These are phyloP conservation scores for Carallia brachiata DNA, from an alignment of 345 rosid genomes.

Conservation along the genomic window DNA sequence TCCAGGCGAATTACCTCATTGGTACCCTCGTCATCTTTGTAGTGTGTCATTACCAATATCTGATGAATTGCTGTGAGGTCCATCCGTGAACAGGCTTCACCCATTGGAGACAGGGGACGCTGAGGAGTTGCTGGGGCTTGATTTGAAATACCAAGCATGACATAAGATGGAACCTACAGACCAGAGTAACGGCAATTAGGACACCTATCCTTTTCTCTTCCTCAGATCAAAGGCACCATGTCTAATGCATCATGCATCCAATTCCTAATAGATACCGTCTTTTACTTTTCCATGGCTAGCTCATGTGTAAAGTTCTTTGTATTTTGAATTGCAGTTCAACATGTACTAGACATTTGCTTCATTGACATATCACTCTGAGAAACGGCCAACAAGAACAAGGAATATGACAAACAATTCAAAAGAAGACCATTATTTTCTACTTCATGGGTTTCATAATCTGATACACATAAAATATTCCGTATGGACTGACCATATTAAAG, in stretches of 20 bases:
- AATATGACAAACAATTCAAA: no score
- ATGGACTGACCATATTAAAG: not conserved
- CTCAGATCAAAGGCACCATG: not conserved
- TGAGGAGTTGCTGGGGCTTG: slow-evolving; percentile 66
- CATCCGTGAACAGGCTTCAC: slow-evolving; percentile 91
- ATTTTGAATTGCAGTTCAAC: no score
- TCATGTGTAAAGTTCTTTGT: no score
- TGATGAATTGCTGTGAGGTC: slow-evolving; percentile 98
- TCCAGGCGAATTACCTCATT: slow-evolving; percentile 56
- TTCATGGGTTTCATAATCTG: no score
- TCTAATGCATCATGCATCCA: no score
- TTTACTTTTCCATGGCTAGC: no score
- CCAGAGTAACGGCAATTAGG: not conserved
- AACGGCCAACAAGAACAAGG: no score
- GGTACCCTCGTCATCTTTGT: slow-evolving; percentile 93
- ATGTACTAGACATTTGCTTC: no score
- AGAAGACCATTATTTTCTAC: no score
- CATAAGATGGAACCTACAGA: slow-evolving; percentile 77
- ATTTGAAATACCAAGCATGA: slow-evolving; percentile 80
- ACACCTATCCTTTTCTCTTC: not conserved
- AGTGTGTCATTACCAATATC: slow-evolving; percentile 76
- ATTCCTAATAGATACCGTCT: no score
- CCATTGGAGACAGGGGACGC: slow-evolving; percentile 80
- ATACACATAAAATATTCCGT: not conserved
- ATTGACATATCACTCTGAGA: no score